A percentile compares a stretch with the other conserved stretches of the same genome.
phyloP scores from a whole-genome alignment of 495 filamentous ascomycete genomes.

The Aspergillus homomorphus region DNA sequence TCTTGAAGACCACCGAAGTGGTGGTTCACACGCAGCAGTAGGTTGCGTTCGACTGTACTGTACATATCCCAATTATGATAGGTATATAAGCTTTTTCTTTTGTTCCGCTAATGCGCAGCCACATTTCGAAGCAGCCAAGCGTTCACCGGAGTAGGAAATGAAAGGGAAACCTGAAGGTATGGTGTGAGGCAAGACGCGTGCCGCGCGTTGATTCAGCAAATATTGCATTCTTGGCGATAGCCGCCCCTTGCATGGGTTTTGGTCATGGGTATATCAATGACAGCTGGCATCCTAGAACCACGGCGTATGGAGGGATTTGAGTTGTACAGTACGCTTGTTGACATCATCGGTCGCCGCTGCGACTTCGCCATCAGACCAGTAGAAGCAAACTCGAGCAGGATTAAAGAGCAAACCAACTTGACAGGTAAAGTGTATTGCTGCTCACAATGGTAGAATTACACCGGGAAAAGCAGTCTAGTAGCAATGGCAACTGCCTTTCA shows the following conservation, averaged over 20 bases:
- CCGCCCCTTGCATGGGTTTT: not conserved
- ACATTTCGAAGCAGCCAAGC: no score
- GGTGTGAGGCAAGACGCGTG: not conserved
- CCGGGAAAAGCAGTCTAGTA: not conserved
- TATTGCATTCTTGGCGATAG: not conserved
- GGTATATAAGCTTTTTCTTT: not conserved
- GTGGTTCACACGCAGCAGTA: not conserved
- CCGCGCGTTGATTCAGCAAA: not conserved
- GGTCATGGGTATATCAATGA: not conserved
- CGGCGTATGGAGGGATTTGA: no score
- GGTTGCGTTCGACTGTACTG: constrained; percentile 3
- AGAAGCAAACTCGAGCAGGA: not conserved
- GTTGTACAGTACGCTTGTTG: no score
- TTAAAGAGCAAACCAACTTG: not conserved
- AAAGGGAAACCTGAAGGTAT: no score
- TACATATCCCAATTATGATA: constrained; percentile 4
- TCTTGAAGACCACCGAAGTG: constrained; percentile 3
- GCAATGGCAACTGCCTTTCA: not conserved
- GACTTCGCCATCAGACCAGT: not conserved
- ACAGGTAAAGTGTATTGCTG: not conserved
- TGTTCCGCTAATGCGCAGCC: not conserved
- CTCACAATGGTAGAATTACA: not conserved
- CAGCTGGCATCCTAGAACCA: not conserved
- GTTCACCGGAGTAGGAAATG: no score
- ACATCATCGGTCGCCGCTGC: no score